These are phyloP conservation scores for Cicer pinnatifidum DNA, from an alignment of 306 rosid genomes.

Conservation along the genomic window DNA sequence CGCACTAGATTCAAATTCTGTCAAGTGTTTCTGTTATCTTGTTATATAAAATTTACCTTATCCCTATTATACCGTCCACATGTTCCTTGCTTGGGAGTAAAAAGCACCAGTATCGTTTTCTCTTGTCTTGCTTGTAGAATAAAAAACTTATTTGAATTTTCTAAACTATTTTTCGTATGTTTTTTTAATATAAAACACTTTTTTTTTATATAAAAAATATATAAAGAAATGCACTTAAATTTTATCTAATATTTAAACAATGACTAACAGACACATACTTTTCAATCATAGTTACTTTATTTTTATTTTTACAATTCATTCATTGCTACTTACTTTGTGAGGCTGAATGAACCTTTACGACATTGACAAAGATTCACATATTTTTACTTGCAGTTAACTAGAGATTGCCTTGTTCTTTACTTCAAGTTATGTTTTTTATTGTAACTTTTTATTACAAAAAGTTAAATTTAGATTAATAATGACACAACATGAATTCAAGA, in stretches of 20 bases:
- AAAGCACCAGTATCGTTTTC: slow-evolving; percentile 29
- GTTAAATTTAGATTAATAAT: too few species aligned
- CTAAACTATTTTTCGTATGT: too few species aligned
- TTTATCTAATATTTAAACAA: too few species aligned
- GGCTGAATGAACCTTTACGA: slow-evolving; percentile 25
- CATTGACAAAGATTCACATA: not conserved
- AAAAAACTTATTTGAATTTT: too few species aligned
- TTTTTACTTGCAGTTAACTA: slow-evolving; percentile 21
- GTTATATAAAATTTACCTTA: slow-evolving; percentile 29
- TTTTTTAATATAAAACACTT: too few species aligned
- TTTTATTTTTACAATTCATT: too few species aligned
- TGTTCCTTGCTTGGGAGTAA: slow-evolving; percentile 34
- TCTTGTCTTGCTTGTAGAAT: slow-evolving; percentile 39
- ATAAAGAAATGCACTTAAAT: too few species aligned
- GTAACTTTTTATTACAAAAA: too few species aligned
- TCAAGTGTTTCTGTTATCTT: slow-evolving; percentile 1
- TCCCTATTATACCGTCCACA: slow-evolving; percentile 46
- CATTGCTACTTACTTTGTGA: not conserved
- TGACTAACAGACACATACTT: not conserved
- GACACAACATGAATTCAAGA: too few species aligned
- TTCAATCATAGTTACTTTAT: not conserved
- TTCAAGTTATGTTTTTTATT: not conserved
- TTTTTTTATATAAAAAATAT: too few species aligned
- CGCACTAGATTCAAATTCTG: slow-evolving; percentile 85
- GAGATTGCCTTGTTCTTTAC: not conserved